Evolutionary conservation across 1,284 basidiomycete genomes (phyloP), one percentile per base, ranked within the genome.

Genomic region (Trichosporon coremiiforme): DNA sequence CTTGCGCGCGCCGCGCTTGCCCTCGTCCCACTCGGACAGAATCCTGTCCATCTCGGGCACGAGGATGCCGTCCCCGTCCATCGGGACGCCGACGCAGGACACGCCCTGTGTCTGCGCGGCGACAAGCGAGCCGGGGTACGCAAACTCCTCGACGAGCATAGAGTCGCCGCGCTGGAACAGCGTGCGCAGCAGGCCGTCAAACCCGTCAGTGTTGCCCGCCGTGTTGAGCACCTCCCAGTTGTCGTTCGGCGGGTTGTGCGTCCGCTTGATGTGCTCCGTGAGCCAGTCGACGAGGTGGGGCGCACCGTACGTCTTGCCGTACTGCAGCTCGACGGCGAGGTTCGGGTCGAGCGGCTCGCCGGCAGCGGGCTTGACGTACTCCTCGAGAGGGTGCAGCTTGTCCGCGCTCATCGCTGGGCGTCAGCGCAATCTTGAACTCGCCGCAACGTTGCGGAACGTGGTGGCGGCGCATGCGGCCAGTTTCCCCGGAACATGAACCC

Each of bases 61-160:
- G 31, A 86, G 84, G 86, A 93, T 88, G 25, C 91, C 91, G 73
- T 90, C 86, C 1, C 82, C 83, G 77, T 94, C 91, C 85, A 92
- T 89, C 5, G 86, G 84, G 4, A 93, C 85, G 5, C 89, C 85
- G 1, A 90, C 85, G 13, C 87, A 83, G 22, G 80, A 80, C 38
- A 90, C 80, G 31, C 86, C 86, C 69, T 85, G 83, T 2, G 90
- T 89, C 31, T 76, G 69, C 47, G 84, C 83, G 12, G 82, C 76
- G 6, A 84, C 81, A 0, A 88, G 65, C 0, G 86, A 84, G 47
- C 86, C 88, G 2, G 90, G 88, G 77, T 91, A 92, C 0, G 77
- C 78, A 70, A 82, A 82, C 70, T 81, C 77, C 69, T 82, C 81
- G 8, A 80, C 74, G 5, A 82, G 71, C 36, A 80, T 60, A 60